Conservation (phyloP, 331 rosid species). For the Spiraea crenata region DNA sequence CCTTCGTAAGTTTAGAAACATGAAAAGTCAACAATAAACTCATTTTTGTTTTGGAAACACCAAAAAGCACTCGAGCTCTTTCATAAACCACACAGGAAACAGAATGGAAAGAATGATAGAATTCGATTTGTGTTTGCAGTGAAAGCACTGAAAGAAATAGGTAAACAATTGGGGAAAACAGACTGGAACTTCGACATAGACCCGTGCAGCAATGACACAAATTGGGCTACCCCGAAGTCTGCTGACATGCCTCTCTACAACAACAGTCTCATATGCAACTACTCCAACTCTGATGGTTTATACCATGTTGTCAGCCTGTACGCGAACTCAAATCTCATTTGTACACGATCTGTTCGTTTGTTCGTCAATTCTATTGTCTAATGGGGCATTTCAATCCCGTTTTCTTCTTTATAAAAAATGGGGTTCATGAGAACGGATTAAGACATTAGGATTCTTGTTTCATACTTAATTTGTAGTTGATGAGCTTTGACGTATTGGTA, state of each 20-base stretch:
- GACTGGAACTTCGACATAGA: conserved; percentile 31
- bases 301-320: conserved; percentile 32
- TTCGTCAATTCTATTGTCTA: background rate
- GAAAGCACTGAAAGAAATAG: conserved; percentile 25
- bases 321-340: background rate
- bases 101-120: no score
- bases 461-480: background rate
- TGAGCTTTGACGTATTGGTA: background rate
- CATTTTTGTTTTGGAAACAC: no score
- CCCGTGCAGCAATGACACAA: conserved; percentile 27
- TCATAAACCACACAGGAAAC: background rate
- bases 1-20: no score
- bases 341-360: no score
- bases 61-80: background rate
- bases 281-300: conserved; percentile 16
- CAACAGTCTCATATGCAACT: conserved; percentile 27
- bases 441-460: no score
- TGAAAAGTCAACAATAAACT: no score
- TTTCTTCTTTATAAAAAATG: no score
- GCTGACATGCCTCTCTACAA: background rate
- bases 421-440: no score
- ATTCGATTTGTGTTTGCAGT: conserved; percentile 17
- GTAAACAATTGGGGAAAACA: conserved; percentile 17
- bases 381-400: background rate
- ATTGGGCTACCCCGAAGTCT: conserved; percentile 8